Evolutionary conservation across 768 basidiomycete genomes (phyloP).

Genomic region (Russula sp.): DNA sequence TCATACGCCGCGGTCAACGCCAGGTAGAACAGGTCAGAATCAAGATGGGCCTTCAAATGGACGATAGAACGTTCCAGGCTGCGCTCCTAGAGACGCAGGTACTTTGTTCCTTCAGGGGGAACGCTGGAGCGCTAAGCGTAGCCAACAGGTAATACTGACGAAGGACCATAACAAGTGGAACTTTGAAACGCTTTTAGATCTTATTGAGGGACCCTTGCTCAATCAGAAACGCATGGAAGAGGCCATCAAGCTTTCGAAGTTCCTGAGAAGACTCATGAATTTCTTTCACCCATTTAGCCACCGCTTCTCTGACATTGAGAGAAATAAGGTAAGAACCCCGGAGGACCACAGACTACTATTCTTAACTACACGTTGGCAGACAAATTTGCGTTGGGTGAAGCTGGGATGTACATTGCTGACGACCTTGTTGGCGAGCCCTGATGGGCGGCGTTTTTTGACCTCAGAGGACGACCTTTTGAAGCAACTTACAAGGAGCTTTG

Average conservation of each 20-base stretch:
- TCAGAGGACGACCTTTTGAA: conserved; percentile 78
- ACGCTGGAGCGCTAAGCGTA: background rate
- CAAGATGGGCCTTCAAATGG: conserved; percentile 89
- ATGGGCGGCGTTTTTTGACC: conserved; percentile 75
- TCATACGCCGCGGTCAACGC: conserved; percentile 78
- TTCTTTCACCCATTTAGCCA: conserved; percentile 91
- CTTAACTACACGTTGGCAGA: conserved; percentile 33
- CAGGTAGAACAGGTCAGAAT: conserved; percentile 88
- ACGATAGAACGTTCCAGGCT: conserved; percentile 86
- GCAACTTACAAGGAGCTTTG: conserved; percentile 82
- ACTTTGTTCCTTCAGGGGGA: background rate
- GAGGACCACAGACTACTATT: background rate
- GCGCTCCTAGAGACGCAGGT: conserved; percentile 84
- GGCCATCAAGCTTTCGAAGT: conserved; percentile 83
- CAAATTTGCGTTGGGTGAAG: conserved; percentile 77
- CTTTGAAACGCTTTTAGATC: conserved; percentile 78
- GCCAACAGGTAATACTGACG: conserved; percentile 66
- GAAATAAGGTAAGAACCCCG: conserved; percentile 43
- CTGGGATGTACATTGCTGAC: conserved; percentile 77
- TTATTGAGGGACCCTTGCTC: conserved; percentile 87
- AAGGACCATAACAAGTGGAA: conserved; percentile 93
- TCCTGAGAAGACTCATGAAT: conserved; percentile 81
- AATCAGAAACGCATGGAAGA: conserved; percentile 93
- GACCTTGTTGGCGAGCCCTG: conserved; percentile 74
- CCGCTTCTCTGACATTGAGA: conserved; percentile 77